These are phyloP conservation scores for Monosporozyma siamensis DNA, from an alignment of 805 yeast genomes.

Conservation along the genomic window DNA sequence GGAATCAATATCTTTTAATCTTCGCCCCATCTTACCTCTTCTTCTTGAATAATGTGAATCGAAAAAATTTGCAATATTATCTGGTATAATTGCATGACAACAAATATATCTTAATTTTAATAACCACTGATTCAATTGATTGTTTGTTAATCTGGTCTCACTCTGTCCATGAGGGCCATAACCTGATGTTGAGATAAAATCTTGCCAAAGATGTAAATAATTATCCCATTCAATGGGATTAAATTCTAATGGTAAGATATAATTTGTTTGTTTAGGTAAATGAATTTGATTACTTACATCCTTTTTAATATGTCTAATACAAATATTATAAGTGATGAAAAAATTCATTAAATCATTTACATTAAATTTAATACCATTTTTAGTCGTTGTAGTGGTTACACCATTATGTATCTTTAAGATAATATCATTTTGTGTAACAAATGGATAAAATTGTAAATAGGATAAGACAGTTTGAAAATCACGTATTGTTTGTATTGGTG, in stretches of 20 bases:
- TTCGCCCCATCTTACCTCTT: not conserved
- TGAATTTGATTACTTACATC: constrained; percentile 70
- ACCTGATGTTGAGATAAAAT: constrained; percentile 51
- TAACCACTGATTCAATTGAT: constrained; percentile 59
- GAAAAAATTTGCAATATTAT: constrained; percentile 6
- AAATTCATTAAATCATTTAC: constrained; percentile 40
- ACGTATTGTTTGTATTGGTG: constrained; percentile 63
- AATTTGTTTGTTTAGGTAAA: constrained; percentile 70
- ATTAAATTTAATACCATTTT: constrained; percentile 15
- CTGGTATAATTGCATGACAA: constrained; percentile 54
- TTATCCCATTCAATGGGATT: constrained; percentile 78
- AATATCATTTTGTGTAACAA: constrained; percentile 31
- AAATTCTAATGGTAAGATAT: constrained; percentile 63
- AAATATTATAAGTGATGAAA: constrained; percentile 46
- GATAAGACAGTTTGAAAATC: constrained; percentile 66
- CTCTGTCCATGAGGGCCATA: constrained; percentile 40
- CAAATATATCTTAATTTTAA: constrained; percentile 65
- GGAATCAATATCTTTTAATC: constrained; percentile 4
- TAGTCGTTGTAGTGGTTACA: constrained; percentile 9
- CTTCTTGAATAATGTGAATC: not conserved
- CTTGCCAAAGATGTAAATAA: constrained; percentile 53
- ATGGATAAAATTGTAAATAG: constrained; percentile 62
- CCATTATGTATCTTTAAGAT: constrained; percentile 17
- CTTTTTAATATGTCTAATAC: constrained; percentile 66
- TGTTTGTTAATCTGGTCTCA: constrained; percentile 44